Conservation (phyloP, 768 basidiomycete genomes). For the Phaffia tasmanica region DNA sequence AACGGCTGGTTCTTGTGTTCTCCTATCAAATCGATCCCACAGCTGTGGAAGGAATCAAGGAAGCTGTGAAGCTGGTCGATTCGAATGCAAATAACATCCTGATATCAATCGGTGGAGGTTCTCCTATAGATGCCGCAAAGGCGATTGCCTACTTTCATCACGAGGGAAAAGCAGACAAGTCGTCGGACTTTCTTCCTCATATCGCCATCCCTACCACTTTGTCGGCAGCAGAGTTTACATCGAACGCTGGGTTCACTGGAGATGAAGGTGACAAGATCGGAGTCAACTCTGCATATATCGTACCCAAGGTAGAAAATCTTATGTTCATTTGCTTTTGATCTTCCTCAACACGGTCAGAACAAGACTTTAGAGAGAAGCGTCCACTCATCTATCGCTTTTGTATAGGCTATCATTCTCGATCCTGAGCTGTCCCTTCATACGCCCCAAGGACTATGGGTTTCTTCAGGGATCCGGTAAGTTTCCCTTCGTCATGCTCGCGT, state of each 20-base stretch:
- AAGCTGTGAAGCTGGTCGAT: conserved; percentile 22
- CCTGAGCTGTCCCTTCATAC: too few species aligned
- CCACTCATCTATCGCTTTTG: too few species aligned
- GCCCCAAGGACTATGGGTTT: too few species aligned
- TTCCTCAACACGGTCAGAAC: too few species aligned
- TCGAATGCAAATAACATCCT: conserved; percentile 52
- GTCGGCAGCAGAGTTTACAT: conserved; percentile 59
- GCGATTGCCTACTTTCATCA: conserved; percentile 54
- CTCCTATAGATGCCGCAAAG: conserved; percentile 67
- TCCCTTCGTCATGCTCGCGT: too few species aligned
- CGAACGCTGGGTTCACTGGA: conserved; percentile 56
- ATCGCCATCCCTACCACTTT: conserved; percentile 75
- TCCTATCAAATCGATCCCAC: background rate
- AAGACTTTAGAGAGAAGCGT: too few species aligned
- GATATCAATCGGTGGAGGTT: conserved; percentile 66
- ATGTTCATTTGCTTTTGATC: too few species aligned
- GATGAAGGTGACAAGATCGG: conserved; percentile 57
- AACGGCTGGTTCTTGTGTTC: too few species aligned
- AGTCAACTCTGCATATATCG: conserved; percentile 49
- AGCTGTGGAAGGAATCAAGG: conserved; percentile 27
- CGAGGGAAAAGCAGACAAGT: conserved; percentile 45
- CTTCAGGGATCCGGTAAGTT: too few species aligned
- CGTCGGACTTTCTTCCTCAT: conserved; percentile 44
- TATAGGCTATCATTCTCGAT: too few species aligned
- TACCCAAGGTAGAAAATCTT: conserved; percentile 42